phyloP scores from a whole-genome alignment of 192 early-diverging fungal genomes.

The Coemansia sp. region DNA sequence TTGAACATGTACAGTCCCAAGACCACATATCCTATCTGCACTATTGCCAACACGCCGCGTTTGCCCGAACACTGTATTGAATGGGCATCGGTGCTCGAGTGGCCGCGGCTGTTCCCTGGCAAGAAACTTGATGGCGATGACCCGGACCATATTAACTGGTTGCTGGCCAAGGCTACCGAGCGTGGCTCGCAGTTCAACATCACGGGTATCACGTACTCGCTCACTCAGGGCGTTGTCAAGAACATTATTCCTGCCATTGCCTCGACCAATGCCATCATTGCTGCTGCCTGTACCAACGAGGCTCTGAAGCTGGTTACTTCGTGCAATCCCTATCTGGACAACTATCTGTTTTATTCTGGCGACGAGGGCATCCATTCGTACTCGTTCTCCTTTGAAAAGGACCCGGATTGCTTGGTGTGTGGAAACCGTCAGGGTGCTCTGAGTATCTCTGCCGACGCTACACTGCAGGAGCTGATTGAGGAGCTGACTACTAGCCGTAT shows the following conservation, averaged over 20 bases:
- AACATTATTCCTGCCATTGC: slow-evolving; percentile 98
- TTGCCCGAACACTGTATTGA: slow-evolving; percentile 98
- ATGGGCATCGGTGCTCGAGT: slow-evolving; percentile 91
- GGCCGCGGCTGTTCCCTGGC: slow-evolving; percentile 79
- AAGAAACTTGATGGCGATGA: slow-evolving; percentile 76
- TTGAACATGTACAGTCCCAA: slow-evolving; percentile 89
- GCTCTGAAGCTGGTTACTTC: slow-evolving; percentile 87
- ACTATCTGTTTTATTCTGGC: slow-evolving; percentile 97
- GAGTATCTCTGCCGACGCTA: slow-evolving; percentile 51
- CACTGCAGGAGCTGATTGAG: slow-evolving; percentile 81
- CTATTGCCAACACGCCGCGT: slow-evolving; percentile 97
- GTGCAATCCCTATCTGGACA: slow-evolving; percentile 74
- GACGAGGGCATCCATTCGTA: slow-evolving; percentile 88
- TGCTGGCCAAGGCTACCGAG: slow-evolving; percentile 59
- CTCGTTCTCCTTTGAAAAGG: slow-evolving; percentile 78
- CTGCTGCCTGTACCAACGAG: slow-evolving; percentile 90
- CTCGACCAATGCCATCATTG: slow-evolving; percentile 80
- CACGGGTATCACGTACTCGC: slow-evolving; percentile 78
- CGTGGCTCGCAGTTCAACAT: slow-evolving; percentile 85
- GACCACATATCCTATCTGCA: slow-evolving; percentile 91
- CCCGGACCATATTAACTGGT: slow-evolving; percentile 73
- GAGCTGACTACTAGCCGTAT: slow-evolving; percentile 68
- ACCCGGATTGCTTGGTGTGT: slow-evolving; percentile 90
- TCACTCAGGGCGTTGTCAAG: slow-evolving; percentile 97
- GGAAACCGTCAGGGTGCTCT: slow-evolving; percentile 58